These are phyloP conservation scores for Colletotrichum higginsianum DNA, from an alignment of 2,329 filamentous ascomycete genomes.

Conservation along the genomic window DNA sequence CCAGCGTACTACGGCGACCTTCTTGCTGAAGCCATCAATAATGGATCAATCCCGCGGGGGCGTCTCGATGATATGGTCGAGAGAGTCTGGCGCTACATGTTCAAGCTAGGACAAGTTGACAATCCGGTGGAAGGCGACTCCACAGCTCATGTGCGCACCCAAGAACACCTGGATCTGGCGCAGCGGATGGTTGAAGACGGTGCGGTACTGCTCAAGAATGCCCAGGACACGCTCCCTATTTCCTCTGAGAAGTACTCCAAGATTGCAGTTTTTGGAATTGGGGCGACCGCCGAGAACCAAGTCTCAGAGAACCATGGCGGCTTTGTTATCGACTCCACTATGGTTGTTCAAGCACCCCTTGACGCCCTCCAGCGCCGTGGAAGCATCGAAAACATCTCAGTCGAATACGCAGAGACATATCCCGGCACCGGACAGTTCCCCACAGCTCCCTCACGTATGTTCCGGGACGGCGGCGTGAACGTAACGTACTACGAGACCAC, in stretches of 20 bases:
- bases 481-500: conserved; percentile 46
- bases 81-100: conserved; percentile 20
- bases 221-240: conserved; percentile 61
- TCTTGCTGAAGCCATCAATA: conserved; percentile 80
- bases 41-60: conserved; percentile 72
- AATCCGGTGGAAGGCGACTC: conserved; percentile 39
- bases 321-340: conserved; percentile 5
- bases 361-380: too few species aligned
- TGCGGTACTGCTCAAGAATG: conserved; percentile 68
- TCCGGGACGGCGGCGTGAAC: conserved; percentile 24
- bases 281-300: conserved; percentile 63
- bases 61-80: conserved; percentile 14
- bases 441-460: conserved; percentile 3
- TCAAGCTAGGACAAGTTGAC: conserved; percentile 18
- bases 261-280: conserved; percentile 62
- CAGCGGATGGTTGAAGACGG: conserved; percentile 27
- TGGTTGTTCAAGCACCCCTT: too few species aligned
- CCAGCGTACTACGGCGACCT: conserved; percentile 73
- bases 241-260: conserved; percentile 57
- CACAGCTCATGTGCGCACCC: conserved; percentile 2
- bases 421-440: conserved; percentile 18
- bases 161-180: conserved; percentile 3
- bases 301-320: conserved; percentile 45
- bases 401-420: conserved; percentile 1
- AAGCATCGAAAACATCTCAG: too few species aligned